Percentiles rank a stretch among this genome's conserved stretches.
phyloP scores from a whole-genome alignment of 2,329 filamentous ascomycete species.

The Botrytis byssoidea region DNA sequence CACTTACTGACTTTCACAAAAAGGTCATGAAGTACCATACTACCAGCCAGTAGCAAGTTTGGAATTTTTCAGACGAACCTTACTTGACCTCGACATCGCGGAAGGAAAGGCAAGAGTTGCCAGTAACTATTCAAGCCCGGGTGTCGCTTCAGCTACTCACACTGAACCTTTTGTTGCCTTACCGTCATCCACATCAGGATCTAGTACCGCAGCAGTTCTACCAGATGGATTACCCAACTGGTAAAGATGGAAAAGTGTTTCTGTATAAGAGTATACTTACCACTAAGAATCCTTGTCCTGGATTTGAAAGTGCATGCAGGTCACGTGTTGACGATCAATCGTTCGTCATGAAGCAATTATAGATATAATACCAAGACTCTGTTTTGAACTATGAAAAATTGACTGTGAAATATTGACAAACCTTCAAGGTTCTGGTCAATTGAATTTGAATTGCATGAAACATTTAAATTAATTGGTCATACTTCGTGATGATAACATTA shows the following conservation, averaged over 20 bases:
- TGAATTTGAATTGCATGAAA: not conserved
- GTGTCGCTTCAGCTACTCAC: slow-evolving; percentile 29
- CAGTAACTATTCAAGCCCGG: slow-evolving; percentile 29
- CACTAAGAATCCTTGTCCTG: slow-evolving; percentile 11
- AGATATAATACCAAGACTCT: not conserved
- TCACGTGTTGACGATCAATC: slow-evolving; percentile 16
- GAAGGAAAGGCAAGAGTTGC: slow-evolving; percentile 44
- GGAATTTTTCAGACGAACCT: slow-evolving; percentile 35
- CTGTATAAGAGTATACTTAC: not conserved
- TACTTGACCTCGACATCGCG: slow-evolving; percentile 39
- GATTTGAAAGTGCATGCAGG: slow-evolving; percentile 17
- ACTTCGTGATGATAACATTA: slow-evolving; percentile 1
- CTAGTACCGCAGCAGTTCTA: slow-evolving; percentile 13
- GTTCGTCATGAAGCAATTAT: not conserved
- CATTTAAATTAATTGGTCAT: not conserved
- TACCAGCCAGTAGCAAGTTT: slow-evolving; percentile 34
- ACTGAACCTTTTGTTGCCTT: slow-evolving; percentile 29
- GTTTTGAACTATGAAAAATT: not conserved
- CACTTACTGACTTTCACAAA: slow-evolving; percentile 11
- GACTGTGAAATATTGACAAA: not conserved
- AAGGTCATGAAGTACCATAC: slow-evolving; percentile 32
- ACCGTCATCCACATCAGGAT: slow-evolving; percentile 23
- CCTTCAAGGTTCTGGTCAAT: not conserved
- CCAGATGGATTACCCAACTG: slow-evolving; percentile 5
- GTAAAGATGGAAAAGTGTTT: not conserved